Conservation (phyloP, 768 basidiomycete species). For the Boletus sp. region DNA sequence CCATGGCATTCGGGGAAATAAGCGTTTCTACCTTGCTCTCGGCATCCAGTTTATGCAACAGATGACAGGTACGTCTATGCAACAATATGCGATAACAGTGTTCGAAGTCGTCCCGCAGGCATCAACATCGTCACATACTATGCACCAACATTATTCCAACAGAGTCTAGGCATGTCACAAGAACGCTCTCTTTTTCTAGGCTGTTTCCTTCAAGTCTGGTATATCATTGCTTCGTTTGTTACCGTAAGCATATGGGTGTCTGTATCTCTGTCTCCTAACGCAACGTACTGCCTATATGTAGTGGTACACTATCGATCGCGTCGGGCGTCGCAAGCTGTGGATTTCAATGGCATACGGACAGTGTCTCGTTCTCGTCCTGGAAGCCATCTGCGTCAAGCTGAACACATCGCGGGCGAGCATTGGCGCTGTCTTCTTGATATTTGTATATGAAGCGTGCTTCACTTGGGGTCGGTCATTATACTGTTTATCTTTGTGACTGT, state of each 20-base stretch:
- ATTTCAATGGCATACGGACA: slow-evolving; percentile 10
- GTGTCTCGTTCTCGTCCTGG: slow-evolving; percentile 6
- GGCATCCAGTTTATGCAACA: slow-evolving; percentile 13
- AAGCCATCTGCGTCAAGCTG: slow-evolving; percentile 6
- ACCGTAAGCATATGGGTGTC: background rate
- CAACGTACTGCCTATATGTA: background rate
- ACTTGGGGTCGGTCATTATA: slow-evolving; percentile 2
- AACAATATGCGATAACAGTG: too few species aligned
- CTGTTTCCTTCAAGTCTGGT: slow-evolving; percentile 9
- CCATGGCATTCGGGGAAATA: slow-evolving; percentile 5
- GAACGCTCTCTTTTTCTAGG: slow-evolving; percentile 4
- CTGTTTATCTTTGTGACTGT: background rate
- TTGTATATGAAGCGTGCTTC: slow-evolving; percentile 9
- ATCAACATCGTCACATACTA: slow-evolving; percentile 12
- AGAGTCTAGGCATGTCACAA: slow-evolving; percentile 6
- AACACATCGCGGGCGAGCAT: slow-evolving; percentile 2
- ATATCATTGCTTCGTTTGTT: slow-evolving; percentile 6
- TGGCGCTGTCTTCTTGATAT: slow-evolving; percentile 8
- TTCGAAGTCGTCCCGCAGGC: background rate
- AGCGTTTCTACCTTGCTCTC: slow-evolving; percentile 7
- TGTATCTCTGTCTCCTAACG: background rate
- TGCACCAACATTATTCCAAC: slow-evolving; percentile 8
- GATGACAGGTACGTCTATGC: slow-evolving; percentile 4
- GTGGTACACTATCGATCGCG: slow-evolving; percentile 8
- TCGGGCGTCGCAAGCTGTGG: slow-evolving; percentile 9